Evolutionary conservation across 2,329 filamentous ascomycete genomes (phyloP), one percentile per base, ranked within the genome.

Genomic region (Emergomyces africanus): DNA sequence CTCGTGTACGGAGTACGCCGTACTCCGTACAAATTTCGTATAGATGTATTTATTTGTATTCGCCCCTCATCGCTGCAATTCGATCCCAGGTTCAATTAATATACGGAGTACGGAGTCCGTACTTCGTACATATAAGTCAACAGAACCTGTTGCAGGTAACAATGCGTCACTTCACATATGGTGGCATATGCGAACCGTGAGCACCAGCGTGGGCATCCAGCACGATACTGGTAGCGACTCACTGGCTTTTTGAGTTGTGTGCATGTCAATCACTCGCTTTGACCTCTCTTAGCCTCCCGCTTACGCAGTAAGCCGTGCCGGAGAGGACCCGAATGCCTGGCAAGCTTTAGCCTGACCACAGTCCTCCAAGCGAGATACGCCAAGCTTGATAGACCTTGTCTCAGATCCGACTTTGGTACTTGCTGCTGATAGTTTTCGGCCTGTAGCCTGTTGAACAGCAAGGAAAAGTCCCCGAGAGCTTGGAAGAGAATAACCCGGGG

Each of bases 261-360:
- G 12, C 35, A 14, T 14, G 25, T 25, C 42, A 28, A 48, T 44
- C 37, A n/a, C 54, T 6, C 41, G 54, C 54, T 55, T 44, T 46
- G 54, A 30, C 54, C 54, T 44, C 54, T 12, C 23, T 25, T 33
- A n/a, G 39, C 54, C 54, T 44, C 39, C 23, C 54, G 5, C 39
- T 44, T 44, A 51, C 15, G 37, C 23, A 25, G 14, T 9, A 15
- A 35, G 50, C 33, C 39, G 28, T 20, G 39, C 33, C 54, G 54
- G 54, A 54, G 35, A 54, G 41, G 35, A 41, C 51, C 51, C 51
- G 51, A 54, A 54, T 54, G 33, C 33, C 51, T 54, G 51, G 37
- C 51, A 54, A 54, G 23, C 51, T 54, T 54, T 39, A 12, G 37
- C 51, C 28, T 39, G 33, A 20, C 35, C 35, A 54, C 30, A 35